phyloP scores from a whole-genome alignment of 345 rosid genomes.

The Linum tenue region DNA sequence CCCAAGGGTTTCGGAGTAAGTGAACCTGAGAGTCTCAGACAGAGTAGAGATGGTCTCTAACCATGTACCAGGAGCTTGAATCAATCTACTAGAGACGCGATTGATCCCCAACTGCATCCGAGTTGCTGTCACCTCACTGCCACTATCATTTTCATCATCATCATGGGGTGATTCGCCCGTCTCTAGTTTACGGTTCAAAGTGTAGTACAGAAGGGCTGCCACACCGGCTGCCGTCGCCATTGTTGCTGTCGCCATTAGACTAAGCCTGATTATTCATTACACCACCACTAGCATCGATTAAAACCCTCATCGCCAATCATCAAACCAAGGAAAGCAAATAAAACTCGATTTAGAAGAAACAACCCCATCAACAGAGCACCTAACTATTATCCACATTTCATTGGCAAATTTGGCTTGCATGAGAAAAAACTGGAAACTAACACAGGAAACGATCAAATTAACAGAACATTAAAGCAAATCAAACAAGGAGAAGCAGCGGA shows the following conservation, averaged over 20 bases:
- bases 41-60: slow-evolving; percentile 85
- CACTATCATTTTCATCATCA: slow-evolving; percentile 17
- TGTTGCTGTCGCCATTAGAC: slow-evolving; percentile 90
- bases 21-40: slow-evolving; percentile 88
- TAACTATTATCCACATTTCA: no score
- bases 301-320: not conserved
- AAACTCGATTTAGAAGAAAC: not conserved
- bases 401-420: no score
- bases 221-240: slow-evolving; percentile 99
- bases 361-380: no score
- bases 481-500: no score
- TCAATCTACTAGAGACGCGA: slow-evolving; percentile 68
- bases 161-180: slow-evolving; percentile 20
- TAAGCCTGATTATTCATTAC: slow-evolving; percentile 29
- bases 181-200: slow-evolving; percentile 59
- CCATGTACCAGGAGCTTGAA: slow-evolving; percentile 94
- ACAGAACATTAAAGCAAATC: no score
- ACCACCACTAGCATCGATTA: not conserved
- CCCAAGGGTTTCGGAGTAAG: slow-evolving; percentile 92
- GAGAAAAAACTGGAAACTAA: no score
- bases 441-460: no score
- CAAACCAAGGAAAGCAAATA: not conserved
- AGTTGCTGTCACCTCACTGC: slow-evolving; percentile 16
- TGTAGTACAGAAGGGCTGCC: slow-evolving; percentile 85
- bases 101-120: slow-evolving; percentile 42